phyloP scores from a whole-genome alignment of 352 stramenopile species.

The Saprolegnia parasitica region DNA sequence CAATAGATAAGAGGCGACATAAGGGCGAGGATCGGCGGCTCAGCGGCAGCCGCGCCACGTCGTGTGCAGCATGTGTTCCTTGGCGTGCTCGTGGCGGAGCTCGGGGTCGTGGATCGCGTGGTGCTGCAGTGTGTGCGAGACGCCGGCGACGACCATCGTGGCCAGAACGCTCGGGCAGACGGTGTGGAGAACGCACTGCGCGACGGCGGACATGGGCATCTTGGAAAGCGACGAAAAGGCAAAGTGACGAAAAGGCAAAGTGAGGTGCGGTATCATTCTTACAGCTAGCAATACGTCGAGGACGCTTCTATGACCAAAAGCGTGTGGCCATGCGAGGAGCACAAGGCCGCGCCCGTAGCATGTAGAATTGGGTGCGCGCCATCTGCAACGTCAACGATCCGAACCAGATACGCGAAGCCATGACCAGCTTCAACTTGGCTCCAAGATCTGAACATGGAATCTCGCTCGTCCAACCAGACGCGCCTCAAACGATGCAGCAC shows the following conservation, averaged over 20 bases:
- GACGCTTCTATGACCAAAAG: no score
- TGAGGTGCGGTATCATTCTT: neutral
- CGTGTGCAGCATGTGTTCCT: constrained; percentile 3
- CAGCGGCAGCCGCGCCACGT: neutral
- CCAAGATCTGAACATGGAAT: no score
- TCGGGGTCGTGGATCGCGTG: neutral
- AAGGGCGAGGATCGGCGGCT: neutral
- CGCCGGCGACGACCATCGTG: neutral
- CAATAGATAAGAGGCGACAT: neutral
- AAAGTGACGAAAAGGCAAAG: neutral
- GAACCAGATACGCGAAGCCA: neutral
- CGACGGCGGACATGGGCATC: neutral
- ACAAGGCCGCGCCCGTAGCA: neutral
- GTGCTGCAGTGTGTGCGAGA: neutral
- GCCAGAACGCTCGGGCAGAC: neutral
- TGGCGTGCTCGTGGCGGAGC: neutral
- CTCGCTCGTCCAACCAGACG: no score
- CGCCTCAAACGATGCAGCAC: no score
- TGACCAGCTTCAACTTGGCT: neutral
- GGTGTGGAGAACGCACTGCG: neutral
- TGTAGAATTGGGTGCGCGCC: neutral
- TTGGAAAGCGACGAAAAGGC: neutral
- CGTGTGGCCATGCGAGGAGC: no score
- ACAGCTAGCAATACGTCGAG: no score
- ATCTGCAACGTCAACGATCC: neutral